Conservation (phyloP, 345 rosid species). For the Angophora floribunda region DNA sequence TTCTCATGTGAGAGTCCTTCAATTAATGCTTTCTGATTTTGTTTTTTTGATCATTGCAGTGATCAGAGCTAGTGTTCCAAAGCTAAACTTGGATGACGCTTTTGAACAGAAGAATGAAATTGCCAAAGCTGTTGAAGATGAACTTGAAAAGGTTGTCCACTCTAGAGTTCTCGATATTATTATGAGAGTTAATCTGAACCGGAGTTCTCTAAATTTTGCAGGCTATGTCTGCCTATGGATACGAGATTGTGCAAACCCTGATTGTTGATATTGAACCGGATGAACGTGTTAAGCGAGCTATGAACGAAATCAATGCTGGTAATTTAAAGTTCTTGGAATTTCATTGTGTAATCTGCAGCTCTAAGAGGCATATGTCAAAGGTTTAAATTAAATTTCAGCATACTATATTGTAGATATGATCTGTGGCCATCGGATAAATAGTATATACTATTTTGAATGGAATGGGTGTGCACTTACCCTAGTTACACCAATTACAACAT, state of each 20-base stretch:
- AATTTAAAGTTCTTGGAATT: background rate
- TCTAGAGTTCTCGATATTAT: background rate
- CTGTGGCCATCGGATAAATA: background rate
- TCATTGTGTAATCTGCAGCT: background rate
- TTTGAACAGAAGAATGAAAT: constrained; percentile 32
- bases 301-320: constrained; percentile 21
- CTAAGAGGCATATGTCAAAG: background rate
- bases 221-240: constrained; percentile 18
- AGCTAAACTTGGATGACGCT: constrained; percentile 18
- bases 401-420: background rate
- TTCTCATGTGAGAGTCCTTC: background rate
- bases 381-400: background rate
- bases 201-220: background rate
- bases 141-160: constrained; percentile 21
- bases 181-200: background rate
- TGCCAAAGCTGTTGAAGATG: constrained; percentile 28
- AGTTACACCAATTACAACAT: background rate
- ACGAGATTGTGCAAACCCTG: constrained; percentile 14
- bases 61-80: constrained; percentile 27
- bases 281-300: constrained; percentile 16
- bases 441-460: too few relatives aligned
- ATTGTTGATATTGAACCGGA: constrained; percentile 16
- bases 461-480: background rate
- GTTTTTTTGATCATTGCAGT: constrained; percentile 1
- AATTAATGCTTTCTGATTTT: background rate